Base-by-base conservation (phyloP, 139 green algal species). In the Deuterostichococcus epilithicus region DNA sequence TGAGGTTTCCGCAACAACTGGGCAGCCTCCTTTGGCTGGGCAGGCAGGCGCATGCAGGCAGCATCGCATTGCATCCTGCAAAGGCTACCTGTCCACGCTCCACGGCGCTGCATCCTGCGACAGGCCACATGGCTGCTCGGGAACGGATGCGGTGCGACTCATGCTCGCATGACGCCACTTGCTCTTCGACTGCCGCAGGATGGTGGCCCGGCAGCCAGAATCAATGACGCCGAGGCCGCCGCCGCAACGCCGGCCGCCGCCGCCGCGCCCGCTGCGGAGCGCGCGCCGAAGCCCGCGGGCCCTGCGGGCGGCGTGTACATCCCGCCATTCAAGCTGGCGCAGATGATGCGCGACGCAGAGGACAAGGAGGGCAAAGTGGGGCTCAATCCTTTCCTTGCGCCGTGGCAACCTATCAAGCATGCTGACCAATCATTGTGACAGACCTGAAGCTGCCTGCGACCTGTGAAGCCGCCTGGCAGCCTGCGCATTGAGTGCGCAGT, bases 301-400 rank as follows among this genome's bases (percentile, higher is more conserved):
- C 88, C 84, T 52, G 85, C 92, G 37, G 96, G 95, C 1, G 96
- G 96, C 1, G 92, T 93, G 66, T 99, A 99, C 86, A 94, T 99
- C 47, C 96, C 96, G 0, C 96, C 96, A 13, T 98, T 98, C 90
- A 96, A 95, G 88, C 91, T 99, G 74, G 93, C 92, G 25, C 89
- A 92, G 78, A 74, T 78, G 72, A 67, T 78, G 72, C 67, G 60
- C 5, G 78, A 78, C 25, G 72, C 66, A 6, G 44, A 70, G 35
- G 45, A 78, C 72, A 73, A 78, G 65, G 60, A 47, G 52, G 52
- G 52, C 52, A 63, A 63, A 20, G 52, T 28, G 52, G 13, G 52
- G n/a, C n/a, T n/a, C n/a, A n/a, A n/a, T n/a, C n/a, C 42, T 52
- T 52, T 52, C 28, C 18, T 20, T 63, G 10, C 52, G 26, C 18